Base-by-base conservation (phyloP, 805 yeast genomes). In the Nakazawaea ernobii region DNA sequence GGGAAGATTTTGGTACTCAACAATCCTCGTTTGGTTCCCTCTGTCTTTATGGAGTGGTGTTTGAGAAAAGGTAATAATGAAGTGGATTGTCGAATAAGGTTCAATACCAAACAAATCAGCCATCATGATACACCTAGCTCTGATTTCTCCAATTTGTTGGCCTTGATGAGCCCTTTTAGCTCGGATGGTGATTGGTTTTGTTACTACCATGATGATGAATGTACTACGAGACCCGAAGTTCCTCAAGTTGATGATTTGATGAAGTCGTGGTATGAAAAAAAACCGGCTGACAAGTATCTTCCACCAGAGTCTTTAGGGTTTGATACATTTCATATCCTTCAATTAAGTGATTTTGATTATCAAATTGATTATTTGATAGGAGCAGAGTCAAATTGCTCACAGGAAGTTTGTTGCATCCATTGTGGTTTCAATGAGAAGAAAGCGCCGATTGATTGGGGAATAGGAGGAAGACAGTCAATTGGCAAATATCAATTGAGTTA, bases 271-370 rank as follows among this genome's bases (percentile, higher is more conserved):
- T 49, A 45, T 46, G 50, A 53, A 8, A 14, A 20, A 9, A 46
- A 49, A 28, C 52, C 53, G 6, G 8, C 11, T 15, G 45, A 39
- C 8, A 47, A 49, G 28, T 14, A 42, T 5, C 24, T 11, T 2
- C 38, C 55, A 8, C 55, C 57, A 4, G 43, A 27, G 24, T 28
- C 44, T 8, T 33, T 33, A n/a, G 52, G 36, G 33, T 32, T 35
- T 14, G 49, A 46, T 7, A 32, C 46, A 6, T 69, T 70, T 56
- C 67, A 70, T 47, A 73, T 70, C 11, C 60, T 70, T 49, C 75
- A 70, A 48, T 48, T 71, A 17, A 62, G 70, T 14, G 75, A 71
- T 51, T 65, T 69, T 53, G 73, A 71, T 53, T 58, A 65, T 44
- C 68, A 71, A 54, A 56, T 66, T 35, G 63, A 73, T 47, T 71